phyloP scores from a whole-genome alignment of 257 asterid genomes.

The Fraxinus excelsior region DNA sequence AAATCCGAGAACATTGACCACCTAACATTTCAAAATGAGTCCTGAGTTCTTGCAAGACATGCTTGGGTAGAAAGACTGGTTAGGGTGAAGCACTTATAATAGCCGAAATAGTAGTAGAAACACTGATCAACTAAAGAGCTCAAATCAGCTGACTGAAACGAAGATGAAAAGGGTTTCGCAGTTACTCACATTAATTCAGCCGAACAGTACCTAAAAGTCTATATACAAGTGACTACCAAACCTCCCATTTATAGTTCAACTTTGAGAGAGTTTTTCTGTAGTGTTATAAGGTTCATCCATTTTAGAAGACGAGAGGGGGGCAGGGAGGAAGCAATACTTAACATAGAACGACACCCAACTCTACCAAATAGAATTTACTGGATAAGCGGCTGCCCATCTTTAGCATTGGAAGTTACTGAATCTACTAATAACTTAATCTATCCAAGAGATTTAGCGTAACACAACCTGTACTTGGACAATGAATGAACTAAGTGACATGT shows the following conservation, averaged over 20 bases:
- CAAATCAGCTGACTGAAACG: neutral
- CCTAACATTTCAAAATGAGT: neutral
- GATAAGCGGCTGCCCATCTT: neutral
- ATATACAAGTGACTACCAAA: neutral
- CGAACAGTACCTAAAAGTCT: neutral
- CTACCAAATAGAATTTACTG: neutral
- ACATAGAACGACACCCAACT: neutral
- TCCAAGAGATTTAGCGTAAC: neutral
- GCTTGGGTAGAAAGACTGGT: neutral
- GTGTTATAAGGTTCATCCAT: neutral
- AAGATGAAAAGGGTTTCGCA: neutral
- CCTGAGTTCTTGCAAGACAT: neutral
- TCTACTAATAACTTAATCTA: neutral
- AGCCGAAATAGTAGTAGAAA: neutral
- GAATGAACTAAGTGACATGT: constrained; percentile 6
- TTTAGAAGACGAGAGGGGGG: neutral
- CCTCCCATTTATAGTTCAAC: neutral
- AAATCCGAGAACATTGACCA: neutral
- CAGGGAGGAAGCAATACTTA: neutral
- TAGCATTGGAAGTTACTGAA: neutral
- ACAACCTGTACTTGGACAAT: neutral
- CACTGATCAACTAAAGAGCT: neutral
- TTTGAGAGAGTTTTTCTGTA: neutral
- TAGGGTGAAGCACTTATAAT: neutral
- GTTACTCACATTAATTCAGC: neutral